phyloP scores from a whole-genome alignment of 2,329 filamentous ascomycete species.

The Claviceps sp. region DNA sequence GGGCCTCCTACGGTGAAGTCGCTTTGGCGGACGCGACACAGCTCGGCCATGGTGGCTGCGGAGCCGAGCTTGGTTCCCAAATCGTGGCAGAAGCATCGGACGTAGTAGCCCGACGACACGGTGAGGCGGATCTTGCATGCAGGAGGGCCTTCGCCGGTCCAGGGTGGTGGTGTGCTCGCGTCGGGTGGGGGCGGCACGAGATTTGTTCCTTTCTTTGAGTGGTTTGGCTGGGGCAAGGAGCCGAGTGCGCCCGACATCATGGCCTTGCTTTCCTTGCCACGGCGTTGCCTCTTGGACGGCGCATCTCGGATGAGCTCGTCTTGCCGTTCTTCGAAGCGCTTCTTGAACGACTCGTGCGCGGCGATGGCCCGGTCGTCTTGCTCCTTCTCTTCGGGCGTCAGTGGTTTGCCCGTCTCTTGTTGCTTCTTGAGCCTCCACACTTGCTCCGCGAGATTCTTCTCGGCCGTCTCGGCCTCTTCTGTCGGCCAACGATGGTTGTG shows the following conservation, averaged over 20 bases:
- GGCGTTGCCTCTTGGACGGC: constrained; percentile 21
- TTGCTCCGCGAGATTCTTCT: constrained; percentile 65
- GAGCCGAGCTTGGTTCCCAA: constrained; percentile 72
- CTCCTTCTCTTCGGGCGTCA: constrained; percentile 41
- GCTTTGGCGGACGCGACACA: constrained; percentile 69
- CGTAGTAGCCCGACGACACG: constrained; percentile 92
- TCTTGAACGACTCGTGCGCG: constrained; percentile 44
- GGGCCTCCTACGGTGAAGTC: constrained; percentile 58
- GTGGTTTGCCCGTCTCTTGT: constrained; percentile 34
- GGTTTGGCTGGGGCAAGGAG: constrained; percentile 31
- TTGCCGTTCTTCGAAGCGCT: constrained; percentile 43
- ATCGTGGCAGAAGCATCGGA: constrained; percentile 86
- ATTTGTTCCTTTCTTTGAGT: constrained; percentile 32
- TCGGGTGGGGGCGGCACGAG: constrained; percentile 36
- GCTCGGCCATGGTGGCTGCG: constrained; percentile 72
- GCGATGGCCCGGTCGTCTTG: constrained; percentile 41
- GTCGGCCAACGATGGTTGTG: constrained; percentile 71
- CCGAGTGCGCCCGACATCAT: constrained; percentile 47
- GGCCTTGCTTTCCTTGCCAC: constrained; percentile 19
- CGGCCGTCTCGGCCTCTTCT: constrained; percentile 61
- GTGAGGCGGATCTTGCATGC: constrained; percentile 80
- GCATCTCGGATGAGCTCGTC: constrained; percentile 42
- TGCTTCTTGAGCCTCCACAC: constrained; percentile 49
- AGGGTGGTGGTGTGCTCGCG: constrained; percentile 37
- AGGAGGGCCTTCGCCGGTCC: constrained; percentile 52